These are phyloP conservation scores for Breynia disticha DNA, from an alignment of 441 rosid genomes.

Conservation along the genomic window DNA sequence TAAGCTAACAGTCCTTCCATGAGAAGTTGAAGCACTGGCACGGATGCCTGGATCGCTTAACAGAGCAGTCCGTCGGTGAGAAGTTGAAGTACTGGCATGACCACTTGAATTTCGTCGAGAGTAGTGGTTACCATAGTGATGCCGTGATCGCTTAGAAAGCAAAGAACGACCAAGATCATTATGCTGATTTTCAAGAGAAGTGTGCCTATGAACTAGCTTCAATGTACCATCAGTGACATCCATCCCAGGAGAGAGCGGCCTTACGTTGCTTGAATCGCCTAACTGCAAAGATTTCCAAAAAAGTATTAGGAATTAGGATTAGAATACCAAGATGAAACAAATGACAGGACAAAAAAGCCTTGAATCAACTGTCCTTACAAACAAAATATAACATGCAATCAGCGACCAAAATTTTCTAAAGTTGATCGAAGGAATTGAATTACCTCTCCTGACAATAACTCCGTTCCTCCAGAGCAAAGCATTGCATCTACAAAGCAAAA, in stretches of 20 bases:
- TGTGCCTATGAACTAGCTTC: slow-evolving; percentile 26
- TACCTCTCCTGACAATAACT: slow-evolving; percentile 33
- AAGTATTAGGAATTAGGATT: background rate
- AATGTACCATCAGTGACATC: slow-evolving; percentile 25
- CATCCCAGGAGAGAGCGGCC: slow-evolving; percentile 25
- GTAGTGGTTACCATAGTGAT: slow-evolving; percentile 46
- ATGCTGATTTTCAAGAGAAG: slow-evolving; percentile 28
- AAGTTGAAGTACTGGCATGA: no score
- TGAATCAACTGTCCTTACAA: no score
- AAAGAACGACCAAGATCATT: slow-evolving; percentile 37
- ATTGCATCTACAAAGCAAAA: slow-evolving; percentile 29
- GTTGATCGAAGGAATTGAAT: slow-evolving; percentile 1
- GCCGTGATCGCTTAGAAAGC: slow-evolving; percentile 46
- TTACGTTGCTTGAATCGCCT: slow-evolving; percentile 23
- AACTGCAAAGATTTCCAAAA: slow-evolving; percentile 29
- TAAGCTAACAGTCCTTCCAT: no score
- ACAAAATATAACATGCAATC: no score
- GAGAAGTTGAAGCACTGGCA: no score
- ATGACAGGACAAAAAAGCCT: no score
- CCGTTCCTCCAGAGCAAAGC: slow-evolving; percentile 35
- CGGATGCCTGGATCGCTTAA: no score
- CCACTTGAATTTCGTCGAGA: slow-evolving; percentile 38
- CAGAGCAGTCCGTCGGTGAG: no score
- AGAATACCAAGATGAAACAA: background rate
- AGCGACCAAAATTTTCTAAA: background rate